A percentile compares a stretch with the other conserved stretches of the same genome.
Evolutionary conservation across 139 green algal genomes (phyloP).

Genomic region (Eudorina sp.): DNA sequence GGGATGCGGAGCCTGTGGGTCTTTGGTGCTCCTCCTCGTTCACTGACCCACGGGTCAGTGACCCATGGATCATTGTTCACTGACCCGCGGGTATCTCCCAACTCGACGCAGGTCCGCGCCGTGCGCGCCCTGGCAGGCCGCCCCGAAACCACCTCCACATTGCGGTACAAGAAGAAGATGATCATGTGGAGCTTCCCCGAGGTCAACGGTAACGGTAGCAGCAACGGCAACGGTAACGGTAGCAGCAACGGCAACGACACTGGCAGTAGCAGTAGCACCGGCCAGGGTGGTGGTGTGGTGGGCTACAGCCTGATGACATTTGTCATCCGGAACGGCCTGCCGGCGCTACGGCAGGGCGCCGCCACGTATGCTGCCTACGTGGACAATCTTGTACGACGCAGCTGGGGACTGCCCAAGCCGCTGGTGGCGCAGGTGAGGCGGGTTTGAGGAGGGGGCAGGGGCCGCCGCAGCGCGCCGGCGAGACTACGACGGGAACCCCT

Average conservation of each 20-base stretch:
- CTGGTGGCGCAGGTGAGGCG: conserved; percentile 44
- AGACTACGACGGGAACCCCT: no score
- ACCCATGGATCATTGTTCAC: no score
- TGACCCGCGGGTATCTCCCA: no score
- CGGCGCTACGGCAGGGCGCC: conserved; percentile 42
- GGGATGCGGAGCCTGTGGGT: background rate
- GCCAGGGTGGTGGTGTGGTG: conserved; percentile 39
- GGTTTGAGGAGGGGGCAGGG: background rate
- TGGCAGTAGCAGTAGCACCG: background rate
- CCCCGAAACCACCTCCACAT: background rate
- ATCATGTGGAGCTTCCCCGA: conserved; percentile 55
- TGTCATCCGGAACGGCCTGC: conserved; percentile 70
- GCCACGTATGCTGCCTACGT: conserved; percentile 58
- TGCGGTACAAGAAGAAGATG: conserved; percentile 81
- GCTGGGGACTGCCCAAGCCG: conserved; percentile 53
- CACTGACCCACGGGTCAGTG: no score
- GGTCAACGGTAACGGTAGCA: no score
- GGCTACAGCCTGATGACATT: conserved; percentile 78
- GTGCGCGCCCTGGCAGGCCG: conserved; percentile 44
- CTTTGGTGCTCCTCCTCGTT: no score
- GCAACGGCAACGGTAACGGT: no score
- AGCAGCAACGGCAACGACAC: no score
- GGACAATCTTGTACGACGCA: conserved; percentile 35
- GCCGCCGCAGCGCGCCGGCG: no score
- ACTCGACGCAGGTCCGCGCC: conserved; percentile 5